phyloP scores from a whole-genome alignment of 805 yeast species.

The Crinitomyces ghanaensis region DNA sequence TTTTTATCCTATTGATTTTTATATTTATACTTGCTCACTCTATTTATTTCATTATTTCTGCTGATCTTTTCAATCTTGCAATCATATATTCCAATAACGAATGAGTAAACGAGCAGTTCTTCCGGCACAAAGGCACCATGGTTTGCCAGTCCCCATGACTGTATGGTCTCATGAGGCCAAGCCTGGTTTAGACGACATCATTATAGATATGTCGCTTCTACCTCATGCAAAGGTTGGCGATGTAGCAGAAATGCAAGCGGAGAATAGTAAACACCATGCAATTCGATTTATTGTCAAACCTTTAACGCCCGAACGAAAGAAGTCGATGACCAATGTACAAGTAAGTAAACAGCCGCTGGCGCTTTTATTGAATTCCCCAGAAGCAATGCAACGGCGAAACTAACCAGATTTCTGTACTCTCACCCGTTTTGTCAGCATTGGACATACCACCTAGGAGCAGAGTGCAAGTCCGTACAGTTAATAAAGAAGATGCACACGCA shows the following conservation, averaged over 20 bases:
- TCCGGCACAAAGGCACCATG: too few relatives aligned
- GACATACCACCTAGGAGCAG: slow-evolving; percentile 58
- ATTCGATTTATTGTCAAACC: slow-evolving; percentile 18
- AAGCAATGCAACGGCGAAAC: slow-evolving; percentile 3
- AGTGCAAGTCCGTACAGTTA: slow-evolving; percentile 42
- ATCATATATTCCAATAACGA: too few relatives aligned
- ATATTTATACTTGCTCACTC: too few relatives aligned
- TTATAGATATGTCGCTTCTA: slow-evolving; percentile 46
- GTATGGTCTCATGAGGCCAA: slow-evolving; percentile 56
- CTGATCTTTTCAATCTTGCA: too few relatives aligned
- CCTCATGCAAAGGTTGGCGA: slow-evolving; percentile 58
- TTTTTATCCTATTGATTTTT: background rate
- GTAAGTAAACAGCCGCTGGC: slow-evolving; percentile 9
- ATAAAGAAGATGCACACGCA: slow-evolving; percentile 38
- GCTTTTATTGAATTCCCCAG: too few relatives aligned
- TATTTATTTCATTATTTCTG: too few relatives aligned
- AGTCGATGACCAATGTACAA: slow-evolving; percentile 16
- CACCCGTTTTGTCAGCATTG: slow-evolving; percentile 24
- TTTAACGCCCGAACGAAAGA: slow-evolving; percentile 11
- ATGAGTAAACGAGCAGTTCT: too few relatives aligned
- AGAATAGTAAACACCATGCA: slow-evolving; percentile 23
- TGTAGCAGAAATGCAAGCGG: slow-evolving; percentile 43
- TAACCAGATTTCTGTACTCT: slow-evolving; percentile 4
- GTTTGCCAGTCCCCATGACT: slow-evolving; percentile 17
- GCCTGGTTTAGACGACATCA: slow-evolving; percentile 44